Percentiles rank a stretch among this genome's conserved stretches.
These are phyloP conservation scores for Breviolum minutum DNA, from an alignment of 73 alveolate genomes.

Conservation along the genomic window DNA sequence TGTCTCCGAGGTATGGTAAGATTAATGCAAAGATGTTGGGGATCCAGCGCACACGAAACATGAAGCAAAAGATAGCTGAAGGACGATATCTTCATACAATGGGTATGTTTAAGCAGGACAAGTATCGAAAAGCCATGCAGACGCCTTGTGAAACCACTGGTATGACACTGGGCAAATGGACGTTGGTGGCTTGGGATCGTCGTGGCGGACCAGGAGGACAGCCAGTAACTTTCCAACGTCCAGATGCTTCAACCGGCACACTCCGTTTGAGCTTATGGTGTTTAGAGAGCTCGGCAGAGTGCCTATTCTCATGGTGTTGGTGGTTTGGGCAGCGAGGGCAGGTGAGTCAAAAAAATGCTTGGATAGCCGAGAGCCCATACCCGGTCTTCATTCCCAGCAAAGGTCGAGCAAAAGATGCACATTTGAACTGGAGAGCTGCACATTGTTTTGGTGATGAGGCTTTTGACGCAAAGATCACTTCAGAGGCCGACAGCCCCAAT, in stretches of 20 bases:
- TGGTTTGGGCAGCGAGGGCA: slow-evolving; percentile 50
- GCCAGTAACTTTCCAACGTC: slow-evolving; percentile 1
- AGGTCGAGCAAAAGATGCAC: slow-evolving; percentile 74
- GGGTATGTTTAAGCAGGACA: slow-evolving; percentile 67
- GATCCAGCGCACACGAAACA: slow-evolving; percentile 59
- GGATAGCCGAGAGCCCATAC: slow-evolving; percentile 33
- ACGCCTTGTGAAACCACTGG: slow-evolving; percentile 19
- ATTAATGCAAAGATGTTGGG: slow-evolving; percentile 71
- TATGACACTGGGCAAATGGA: neutral
- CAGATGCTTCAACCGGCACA: slow-evolving; percentile 10
- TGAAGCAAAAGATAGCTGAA: slow-evolving; percentile 76
- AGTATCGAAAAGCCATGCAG: slow-evolving; percentile 46
- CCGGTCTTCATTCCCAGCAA: slow-evolving; percentile 77
- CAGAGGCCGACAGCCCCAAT: slow-evolving; percentile 25
- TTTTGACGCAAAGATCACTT: slow-evolving; percentile 28
- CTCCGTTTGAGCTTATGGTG: slow-evolving; percentile 62
- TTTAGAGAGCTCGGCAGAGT: neutral
- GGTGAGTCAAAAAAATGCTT: neutral
- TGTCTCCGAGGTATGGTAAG: slow-evolving; percentile 77
- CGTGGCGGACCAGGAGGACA: slow-evolving; percentile 22
- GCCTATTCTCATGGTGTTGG: slow-evolving; percentile 52
- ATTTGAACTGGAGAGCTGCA: slow-evolving; percentile 71
- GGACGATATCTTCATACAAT: slow-evolving; percentile 61
- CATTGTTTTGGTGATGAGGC: slow-evolving; percentile 59
- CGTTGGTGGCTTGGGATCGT: slow-evolving; percentile 63